Conservation (phyloP, 768 basidiomycete species). For the Obba rivulosa region DNA sequence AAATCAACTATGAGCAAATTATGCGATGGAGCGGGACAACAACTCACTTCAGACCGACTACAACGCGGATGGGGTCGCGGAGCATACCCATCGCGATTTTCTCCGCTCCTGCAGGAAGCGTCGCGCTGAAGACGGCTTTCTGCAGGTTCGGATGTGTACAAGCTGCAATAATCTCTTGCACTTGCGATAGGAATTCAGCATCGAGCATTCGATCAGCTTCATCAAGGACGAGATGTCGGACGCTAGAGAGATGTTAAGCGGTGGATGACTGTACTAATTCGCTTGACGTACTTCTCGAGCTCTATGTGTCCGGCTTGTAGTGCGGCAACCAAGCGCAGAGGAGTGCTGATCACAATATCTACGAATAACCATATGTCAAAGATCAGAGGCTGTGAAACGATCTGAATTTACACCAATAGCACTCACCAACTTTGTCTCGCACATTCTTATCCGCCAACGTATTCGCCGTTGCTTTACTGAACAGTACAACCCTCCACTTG, state of each 20-base stretch:
- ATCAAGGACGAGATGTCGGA: conserved; percentile 81
- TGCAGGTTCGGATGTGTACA: conserved; percentile 68
- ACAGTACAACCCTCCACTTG: conserved; percentile 78
- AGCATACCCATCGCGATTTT: conserved; percentile 84
- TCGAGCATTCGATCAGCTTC: conserved; percentile 93
- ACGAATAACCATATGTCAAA: not conserved
- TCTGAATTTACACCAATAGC: not conserved
- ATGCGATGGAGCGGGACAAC: not conserved
- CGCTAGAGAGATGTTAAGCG: conserved; percentile 39
- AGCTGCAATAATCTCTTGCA: conserved; percentile 78
- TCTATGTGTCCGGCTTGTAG: conserved; percentile 63
- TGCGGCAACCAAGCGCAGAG: conserved; percentile 80
- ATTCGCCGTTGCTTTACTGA: conserved; percentile 86
- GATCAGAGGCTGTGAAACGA: not conserved
- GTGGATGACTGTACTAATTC: conserved; percentile 2
- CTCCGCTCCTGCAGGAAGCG: conserved; percentile 84
- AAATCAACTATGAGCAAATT: not conserved
- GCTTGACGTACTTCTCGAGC: conserved; percentile 58
- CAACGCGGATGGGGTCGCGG: conserved; percentile 80
- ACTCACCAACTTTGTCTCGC: conserved; percentile 72
- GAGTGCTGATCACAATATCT: conserved; percentile 94
- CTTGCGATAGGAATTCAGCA: conserved; percentile 80
- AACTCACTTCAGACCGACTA: conserved; percentile 92
- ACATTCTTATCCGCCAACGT: conserved; percentile 70
- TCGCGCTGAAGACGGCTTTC: conserved; percentile 93